Base-by-base conservation (phyloP, 1,284 basidiomycete genomes). In the Fomitopsis pinicola region DNA sequence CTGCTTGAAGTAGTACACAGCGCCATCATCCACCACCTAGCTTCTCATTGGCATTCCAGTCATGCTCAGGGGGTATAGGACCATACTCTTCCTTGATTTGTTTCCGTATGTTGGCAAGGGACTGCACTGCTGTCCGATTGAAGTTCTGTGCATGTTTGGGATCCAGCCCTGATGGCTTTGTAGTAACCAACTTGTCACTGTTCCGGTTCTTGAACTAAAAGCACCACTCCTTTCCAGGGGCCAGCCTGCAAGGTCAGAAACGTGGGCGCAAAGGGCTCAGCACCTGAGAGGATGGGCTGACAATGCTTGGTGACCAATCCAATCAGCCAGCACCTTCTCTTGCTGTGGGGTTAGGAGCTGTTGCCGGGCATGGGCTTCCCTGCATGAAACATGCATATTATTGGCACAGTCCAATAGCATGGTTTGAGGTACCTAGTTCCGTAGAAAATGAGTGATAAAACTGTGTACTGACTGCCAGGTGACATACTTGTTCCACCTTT, bases 11-110 rank as follows among this genome's bases (percentile, higher is more conserved):
- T 71, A 67, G 42, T 61, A 70, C 54, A 72, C 70, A 12, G 40
- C 14, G 9, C 48, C 58, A 3, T 56, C 59, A 10, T 2, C 72
- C 68, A 28, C 72, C 70, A 22, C 74, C 73, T 14, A 61, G 10
- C 52, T 71, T 72, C 60, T 75, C 69, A 59, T 75, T 70, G 71
- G 78, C 75, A 60, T 80, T 80, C 55, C 74, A 80, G 38, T 76
- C 62, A 57, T 80, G 77, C 48, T 74, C 66, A 42, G 67, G 65
- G 1, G 75, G 74, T 45, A 78, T 76, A 9, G 30, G 46, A 42
- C 55, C 57, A 38, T 67, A 55, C 15, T 14, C 62, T 35, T 67
- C 53, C 17, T 35, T 63, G 22, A 19, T 59, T 8, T 8, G 64
- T 50, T 59, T 66, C 28, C 66, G 60, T 7, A 63, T 36, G 1